phyloP scores from a whole-genome alignment of 345 rosid species.

The Atalantia buxifolia region DNA sequence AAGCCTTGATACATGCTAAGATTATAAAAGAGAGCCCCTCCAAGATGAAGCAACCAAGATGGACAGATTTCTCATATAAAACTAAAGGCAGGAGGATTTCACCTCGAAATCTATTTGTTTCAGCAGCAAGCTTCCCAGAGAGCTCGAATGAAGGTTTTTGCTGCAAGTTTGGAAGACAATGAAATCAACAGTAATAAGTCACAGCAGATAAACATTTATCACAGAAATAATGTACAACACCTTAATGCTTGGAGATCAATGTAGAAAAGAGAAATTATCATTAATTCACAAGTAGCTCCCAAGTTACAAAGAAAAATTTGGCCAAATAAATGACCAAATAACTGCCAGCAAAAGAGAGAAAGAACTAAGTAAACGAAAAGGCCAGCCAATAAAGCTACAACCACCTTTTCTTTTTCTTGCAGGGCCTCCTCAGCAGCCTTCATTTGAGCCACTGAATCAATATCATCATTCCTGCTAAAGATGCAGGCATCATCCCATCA shows the following conservation, averaged over 20 bases:
- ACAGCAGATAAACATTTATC: neutral
- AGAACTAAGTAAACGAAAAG: neutral
- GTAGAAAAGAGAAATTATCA: neutral
- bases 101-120: conserved; percentile 93
- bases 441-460: conserved; percentile 77
- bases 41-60: neutral
- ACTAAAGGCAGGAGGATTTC: conserved; percentile 10
- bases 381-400: neutral
- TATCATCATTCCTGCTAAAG: conserved; percentile 52
- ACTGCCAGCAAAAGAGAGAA: neutral
- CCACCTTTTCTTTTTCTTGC: conserved; percentile 77
- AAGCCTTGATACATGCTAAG: neutral
- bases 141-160: conserved; percentile 88
- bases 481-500: conserved; percentile 20
- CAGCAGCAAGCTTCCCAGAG: conserved; percentile 97
- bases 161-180: conserved; percentile 40
- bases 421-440: conserved; percentile 86
- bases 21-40: neutral
- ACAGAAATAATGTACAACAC: neutral
- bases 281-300: neutral
- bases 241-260: neutral
- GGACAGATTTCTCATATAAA: neutral
- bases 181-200: conserved; percentile 7
- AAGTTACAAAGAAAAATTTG: conserved; percentile 7
- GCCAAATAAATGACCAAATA: conserved; percentile 3